Conservation (phyloP, 1,284 basidiomycete genomes). For the Boletellus deceptivus region DNA sequence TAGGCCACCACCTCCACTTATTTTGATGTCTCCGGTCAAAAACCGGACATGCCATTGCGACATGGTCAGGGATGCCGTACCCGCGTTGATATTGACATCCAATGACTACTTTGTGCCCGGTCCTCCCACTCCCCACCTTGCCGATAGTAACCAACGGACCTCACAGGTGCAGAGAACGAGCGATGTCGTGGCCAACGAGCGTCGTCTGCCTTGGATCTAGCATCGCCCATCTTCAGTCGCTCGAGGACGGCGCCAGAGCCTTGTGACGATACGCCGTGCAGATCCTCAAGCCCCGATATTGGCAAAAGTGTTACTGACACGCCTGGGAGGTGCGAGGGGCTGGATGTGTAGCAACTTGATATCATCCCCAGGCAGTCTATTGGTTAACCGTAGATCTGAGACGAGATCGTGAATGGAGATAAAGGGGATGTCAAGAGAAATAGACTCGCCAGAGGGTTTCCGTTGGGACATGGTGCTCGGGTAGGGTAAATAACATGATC, state of each 20-base stretch:
- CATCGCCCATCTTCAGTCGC: slow-evolving; percentile 52
- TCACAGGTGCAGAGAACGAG: slow-evolving; percentile 24
- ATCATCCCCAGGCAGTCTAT: slow-evolving; percentile 33
- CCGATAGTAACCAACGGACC: slow-evolving; percentile 28
- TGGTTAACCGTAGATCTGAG: slow-evolving; percentile 18
- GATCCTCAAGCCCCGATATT: slow-evolving; percentile 63
- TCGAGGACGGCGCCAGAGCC: slow-evolving; percentile 61
- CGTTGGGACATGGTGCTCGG: slow-evolving; percentile 33
- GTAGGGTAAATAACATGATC: slow-evolving; percentile 45
- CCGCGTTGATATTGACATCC: slow-evolving; percentile 45
- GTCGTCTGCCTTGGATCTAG: slow-evolving; percentile 24
- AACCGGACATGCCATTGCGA: slow-evolving; percentile 36
- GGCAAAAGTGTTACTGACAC: slow-evolving; percentile 51
- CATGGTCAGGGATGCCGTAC: slow-evolving; percentile 42
- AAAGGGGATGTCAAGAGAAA: slow-evolving; percentile 47
- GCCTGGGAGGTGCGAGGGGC: slow-evolving; percentile 26
- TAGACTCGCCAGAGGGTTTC: slow-evolving; percentile 26
- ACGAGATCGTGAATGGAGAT: slow-evolving; percentile 31
- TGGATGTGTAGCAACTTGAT: slow-evolving; percentile 56
- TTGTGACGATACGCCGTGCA: slow-evolving; percentile 47
- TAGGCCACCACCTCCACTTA: no score
- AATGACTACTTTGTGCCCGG: slow-evolving; percentile 46
- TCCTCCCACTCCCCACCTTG: slow-evolving; percentile 76
- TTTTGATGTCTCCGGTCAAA: slow-evolving; percentile 36
- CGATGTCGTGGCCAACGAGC: slow-evolving; percentile 37